phyloP scores from a whole-genome alignment of 2,329 filamentous ascomycete species.

The Botrytis elliptica region DNA sequence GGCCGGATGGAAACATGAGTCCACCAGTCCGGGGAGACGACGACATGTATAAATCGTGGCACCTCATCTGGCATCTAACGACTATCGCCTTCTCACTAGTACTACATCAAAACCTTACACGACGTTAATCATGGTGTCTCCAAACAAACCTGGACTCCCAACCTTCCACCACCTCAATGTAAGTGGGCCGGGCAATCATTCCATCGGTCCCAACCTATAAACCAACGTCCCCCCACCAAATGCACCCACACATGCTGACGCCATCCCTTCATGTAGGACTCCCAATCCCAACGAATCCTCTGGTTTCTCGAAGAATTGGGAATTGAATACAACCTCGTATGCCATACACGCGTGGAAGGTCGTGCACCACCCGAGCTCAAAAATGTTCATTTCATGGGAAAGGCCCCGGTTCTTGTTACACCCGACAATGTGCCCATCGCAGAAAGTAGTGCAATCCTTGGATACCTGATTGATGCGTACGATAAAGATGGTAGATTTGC shows the following conservation, averaged over 20 bases:
- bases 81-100: background rate
- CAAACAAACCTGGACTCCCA: conserved; percentile 20
- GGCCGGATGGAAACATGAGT: background rate
- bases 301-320: conserved; percentile 70
- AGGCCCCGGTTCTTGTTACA: conserved; percentile 68
- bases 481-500: conserved; percentile 37
- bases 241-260: background rate
- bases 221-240: background rate
- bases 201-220: background rate
- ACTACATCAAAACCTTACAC: background rate
- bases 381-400: conserved; percentile 77
- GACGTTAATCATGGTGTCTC: background rate
- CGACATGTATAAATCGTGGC: background rate
- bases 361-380: conserved; percentile 68
- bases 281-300: conserved; percentile 64
- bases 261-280: conserved; percentile 48
- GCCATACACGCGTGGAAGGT: conserved; percentile 44
- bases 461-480: conserved; percentile 39
- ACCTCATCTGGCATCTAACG: background rate
- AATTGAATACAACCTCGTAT: conserved; percentile 74
- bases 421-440: conserved; percentile 33
- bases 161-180: conserved; percentile 37
- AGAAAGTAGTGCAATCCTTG: conserved; percentile 38
- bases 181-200: conserved; percentile 10
- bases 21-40: background rate